Base-by-base conservation (phyloP, 495 filamentous ascomycete species). In the Tirmania nivea region DNA sequence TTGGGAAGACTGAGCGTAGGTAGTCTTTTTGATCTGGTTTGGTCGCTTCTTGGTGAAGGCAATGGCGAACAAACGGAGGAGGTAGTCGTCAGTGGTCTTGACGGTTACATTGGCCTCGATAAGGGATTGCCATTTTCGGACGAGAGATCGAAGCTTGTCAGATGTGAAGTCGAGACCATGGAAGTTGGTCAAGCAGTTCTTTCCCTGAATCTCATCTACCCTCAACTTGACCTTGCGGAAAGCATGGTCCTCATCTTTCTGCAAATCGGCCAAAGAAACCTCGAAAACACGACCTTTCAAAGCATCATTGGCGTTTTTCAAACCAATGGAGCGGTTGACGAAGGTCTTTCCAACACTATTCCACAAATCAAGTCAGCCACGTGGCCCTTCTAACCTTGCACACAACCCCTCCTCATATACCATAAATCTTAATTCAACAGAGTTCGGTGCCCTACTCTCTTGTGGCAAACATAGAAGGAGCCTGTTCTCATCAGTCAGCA, bases 101-200 rank as follows among this genome's bases (percentile, higher is more conserved):
- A 96, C 86, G 59, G 92, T 93, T 66, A 95, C 79, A 68, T 97
- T 97, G 75, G 90, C 90, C 79, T 97, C 90, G 64, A 97, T 97
- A 63, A 97, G 75, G 49, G 86, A 80, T 74, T 97, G 90, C 90
- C 90, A 97, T 73, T 97, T 97, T 73, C 90, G 88, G 60, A 97
- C 90, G 56, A 97, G 79, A 53, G 90, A 97, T 64, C 90, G 83
- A 60, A 97, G 78, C 78, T 96, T 96, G 79, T 97, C 90, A 62
- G 92, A 95, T 62, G 90, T 97, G 79, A 97, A 96, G 75, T 97
- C 90, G 68, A 97, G 78, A 62, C 90, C 90, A 76, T 97, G 89
- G 82, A 97, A 97, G 78, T 96, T 96, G 74, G 90, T 97, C 63
- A 97, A 76, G 73, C 90, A 97, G 80, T 94, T 97, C 79, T 94